Conservation (phyloP, 768 basidiomycete species). For the Amanita molliuscula region DNA sequence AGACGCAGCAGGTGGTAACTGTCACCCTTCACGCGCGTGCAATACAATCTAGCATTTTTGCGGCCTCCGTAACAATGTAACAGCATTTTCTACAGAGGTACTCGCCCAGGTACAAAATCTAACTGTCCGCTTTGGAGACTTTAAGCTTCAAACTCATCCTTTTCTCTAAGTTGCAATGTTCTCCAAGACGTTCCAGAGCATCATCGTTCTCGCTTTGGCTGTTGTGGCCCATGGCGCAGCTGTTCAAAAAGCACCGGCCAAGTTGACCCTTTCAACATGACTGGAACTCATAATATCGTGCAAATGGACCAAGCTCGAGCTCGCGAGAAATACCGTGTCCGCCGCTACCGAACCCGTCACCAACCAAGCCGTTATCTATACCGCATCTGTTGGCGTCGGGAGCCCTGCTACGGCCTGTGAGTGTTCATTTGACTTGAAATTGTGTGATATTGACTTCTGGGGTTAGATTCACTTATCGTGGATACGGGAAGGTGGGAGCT, state of each 20-base stretch:
- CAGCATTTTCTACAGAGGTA: no score
- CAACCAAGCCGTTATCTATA: conserved; percentile 31
- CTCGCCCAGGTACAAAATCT: no score
- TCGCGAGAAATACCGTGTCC: conserved; percentile 8
- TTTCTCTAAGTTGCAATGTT: conserved; percentile 19
- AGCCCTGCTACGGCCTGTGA: conserved; percentile 42
- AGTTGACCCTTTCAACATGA: conserved; percentile 45
- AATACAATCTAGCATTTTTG: no score
- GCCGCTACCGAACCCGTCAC: conserved; percentile 26
- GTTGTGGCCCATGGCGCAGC: conserved; percentile 34
- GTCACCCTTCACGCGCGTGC: no score
- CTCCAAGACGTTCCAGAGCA: conserved; percentile 27
- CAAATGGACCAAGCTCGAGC: conserved; percentile 42
- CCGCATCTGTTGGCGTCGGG: conserved; percentile 41
- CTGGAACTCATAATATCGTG: conserved; percentile 37
- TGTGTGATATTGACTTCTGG: neutral
- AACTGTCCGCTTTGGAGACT: no score
- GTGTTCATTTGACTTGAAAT: conserved; percentile 7
- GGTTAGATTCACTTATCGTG: conserved; percentile 40
- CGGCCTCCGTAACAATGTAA: no score
- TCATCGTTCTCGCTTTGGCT: conserved; percentile 36
- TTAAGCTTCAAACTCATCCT: no score
- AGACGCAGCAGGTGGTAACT: no score
- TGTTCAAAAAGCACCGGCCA: conserved; percentile 29
- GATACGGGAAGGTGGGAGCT: conserved; percentile 44